phyloP scores from a whole-genome alignment of 2,329 filamentous ascomycete genomes.

The Aspergillus costaricaensis region DNA sequence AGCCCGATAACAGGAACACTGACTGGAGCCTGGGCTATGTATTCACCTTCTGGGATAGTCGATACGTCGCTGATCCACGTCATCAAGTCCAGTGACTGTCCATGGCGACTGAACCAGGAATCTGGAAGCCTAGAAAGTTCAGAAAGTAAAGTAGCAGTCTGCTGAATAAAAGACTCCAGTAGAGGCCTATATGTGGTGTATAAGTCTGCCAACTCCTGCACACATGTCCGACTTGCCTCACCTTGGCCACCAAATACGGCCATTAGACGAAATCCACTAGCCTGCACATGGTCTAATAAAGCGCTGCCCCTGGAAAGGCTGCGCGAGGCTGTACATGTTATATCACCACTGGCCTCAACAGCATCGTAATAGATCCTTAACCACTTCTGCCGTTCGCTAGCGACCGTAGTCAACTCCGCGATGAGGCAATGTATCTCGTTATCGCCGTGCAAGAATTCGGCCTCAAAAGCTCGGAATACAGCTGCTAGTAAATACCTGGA shows the following conservation, averaged over 20 bases:
- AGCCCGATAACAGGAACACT: slow-evolving; percentile 45
- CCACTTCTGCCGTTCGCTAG: slow-evolving; percentile 11
- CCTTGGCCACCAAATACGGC: slow-evolving; percentile 26
- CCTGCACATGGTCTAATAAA: slow-evolving; percentile 17
- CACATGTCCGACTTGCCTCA: slow-evolving; percentile 19
- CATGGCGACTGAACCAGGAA: slow-evolving; percentile 12
- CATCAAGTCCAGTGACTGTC: slow-evolving; percentile 12
- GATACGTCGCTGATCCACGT: slow-evolving; percentile 27
- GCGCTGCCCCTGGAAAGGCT: slow-evolving; percentile 3
- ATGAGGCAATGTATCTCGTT: slow-evolving; percentile 21
- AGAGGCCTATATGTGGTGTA: slow-evolving; percentile 21
- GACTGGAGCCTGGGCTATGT: slow-evolving; percentile 39
- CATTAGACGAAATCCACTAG: slow-evolving; percentile 13
- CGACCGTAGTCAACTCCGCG: background rate
- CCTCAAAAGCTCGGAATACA: slow-evolving; percentile 14
- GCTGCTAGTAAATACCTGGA: background rate
- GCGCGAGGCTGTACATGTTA: background rate
- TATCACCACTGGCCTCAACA: slow-evolving; percentile 5
- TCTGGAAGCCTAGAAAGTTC: slow-evolving; percentile 12
- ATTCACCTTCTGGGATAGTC: slow-evolving; percentile 31
- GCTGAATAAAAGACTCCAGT: slow-evolving; percentile 12
- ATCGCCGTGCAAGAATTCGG: slow-evolving; percentile 12
- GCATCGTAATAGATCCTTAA: slow-evolving; percentile 18
- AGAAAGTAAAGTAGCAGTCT: slow-evolving; percentile 8
- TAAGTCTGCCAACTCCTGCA: slow-evolving; percentile 20